Conservation (phyloP, 441 rosid genomes). For the Eutrema salsugineum region DNA sequence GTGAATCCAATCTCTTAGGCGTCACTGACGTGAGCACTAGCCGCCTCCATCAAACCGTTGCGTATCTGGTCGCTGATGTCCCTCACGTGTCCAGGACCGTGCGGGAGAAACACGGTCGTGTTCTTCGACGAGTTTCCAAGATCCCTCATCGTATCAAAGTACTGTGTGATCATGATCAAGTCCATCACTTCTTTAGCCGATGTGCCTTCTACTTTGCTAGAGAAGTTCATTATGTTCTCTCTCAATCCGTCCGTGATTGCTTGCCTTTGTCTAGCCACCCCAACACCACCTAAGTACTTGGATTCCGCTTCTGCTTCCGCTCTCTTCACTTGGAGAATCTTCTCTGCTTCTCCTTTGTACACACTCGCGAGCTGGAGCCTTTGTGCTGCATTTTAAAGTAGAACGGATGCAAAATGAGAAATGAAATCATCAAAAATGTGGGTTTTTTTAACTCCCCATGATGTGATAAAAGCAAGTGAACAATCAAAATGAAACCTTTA, state of each 20-base stretch:
- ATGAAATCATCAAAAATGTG: not conserved
- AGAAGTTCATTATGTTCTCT: conserved; percentile 92
- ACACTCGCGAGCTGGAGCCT: conserved; percentile 97
- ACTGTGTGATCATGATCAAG: conserved; percentile 93
- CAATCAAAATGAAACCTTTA: not conserved
- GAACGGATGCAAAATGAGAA: not conserved
- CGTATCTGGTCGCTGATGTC: conserved; percentile 86
- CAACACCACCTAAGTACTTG: conserved; percentile 91
- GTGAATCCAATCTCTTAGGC: not conserved
- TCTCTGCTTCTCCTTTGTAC: conserved; percentile 98
- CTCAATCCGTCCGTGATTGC: conserved; percentile 93
- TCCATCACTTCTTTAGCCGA: conserved; percentile 96
- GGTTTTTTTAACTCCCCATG: not conserved
- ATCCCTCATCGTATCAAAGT: conserved; percentile 91
- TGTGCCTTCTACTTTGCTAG: conserved; percentile 85
- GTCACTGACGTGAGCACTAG: conserved; percentile 40
- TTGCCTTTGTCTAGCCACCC: conserved; percentile 98
- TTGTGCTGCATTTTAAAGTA: conserved; percentile 55
- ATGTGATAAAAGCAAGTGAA: not conserved
- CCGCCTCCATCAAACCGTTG: conserved; percentile 83
- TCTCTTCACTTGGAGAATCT: conserved; percentile 74
- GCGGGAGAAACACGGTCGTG: conserved; percentile 93
- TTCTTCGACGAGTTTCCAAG: conserved; percentile 88
- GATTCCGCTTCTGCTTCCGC: conserved; percentile 98
- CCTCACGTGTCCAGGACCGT: conserved; percentile 95